phyloP scores from a whole-genome alignment of 2,329 filamentous ascomycete genomes.

The Myrmaecium sp. region DNA sequence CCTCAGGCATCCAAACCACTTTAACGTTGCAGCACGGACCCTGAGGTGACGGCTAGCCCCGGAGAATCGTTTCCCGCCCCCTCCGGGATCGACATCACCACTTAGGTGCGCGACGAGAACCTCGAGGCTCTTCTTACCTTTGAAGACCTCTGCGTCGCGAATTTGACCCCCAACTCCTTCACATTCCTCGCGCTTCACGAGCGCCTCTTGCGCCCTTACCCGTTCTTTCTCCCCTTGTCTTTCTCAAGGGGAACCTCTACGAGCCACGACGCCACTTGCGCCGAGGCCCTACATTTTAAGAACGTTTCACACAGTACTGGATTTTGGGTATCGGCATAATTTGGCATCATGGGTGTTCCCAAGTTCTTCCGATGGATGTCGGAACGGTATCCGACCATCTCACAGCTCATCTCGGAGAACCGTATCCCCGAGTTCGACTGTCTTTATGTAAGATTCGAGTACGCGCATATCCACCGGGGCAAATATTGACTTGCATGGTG shows the following conservation, averaged over 20 bases:
- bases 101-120: too few relatives aligned
- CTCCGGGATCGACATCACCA: too few relatives aligned
- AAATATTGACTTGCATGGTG: neutral
- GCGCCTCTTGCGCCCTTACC: constrained; percentile 12
- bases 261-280: too few relatives aligned
- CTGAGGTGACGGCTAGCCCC: too few relatives aligned
- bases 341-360: constrained; percentile 49
- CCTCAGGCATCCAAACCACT: too few relatives aligned
- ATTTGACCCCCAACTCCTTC: constrained; percentile 11
- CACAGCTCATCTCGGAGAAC: constrained; percentile 95
- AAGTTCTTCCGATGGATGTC: constrained; percentile 99
- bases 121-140: too few relatives aligned
- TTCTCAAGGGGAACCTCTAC: too few relatives aligned
- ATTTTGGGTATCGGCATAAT: too few relatives aligned
- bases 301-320: neutral
- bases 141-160: constrained; percentile 24
- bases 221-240: constrained; percentile 6
- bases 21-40: too few relatives aligned
- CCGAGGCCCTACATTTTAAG: neutral
- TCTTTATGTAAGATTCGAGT: constrained; percentile 49
- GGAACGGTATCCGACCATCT: constrained; percentile 96
- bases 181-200: constrained; percentile 5
- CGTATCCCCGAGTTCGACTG: constrained; percentile 98
- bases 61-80: too few relatives aligned
- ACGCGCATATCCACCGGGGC: constrained; percentile 7